Evolutionary conservation across 2,329 filamentous ascomycete genomes (phyloP).

Genomic region (Fusarium sambucinum): DNA sequence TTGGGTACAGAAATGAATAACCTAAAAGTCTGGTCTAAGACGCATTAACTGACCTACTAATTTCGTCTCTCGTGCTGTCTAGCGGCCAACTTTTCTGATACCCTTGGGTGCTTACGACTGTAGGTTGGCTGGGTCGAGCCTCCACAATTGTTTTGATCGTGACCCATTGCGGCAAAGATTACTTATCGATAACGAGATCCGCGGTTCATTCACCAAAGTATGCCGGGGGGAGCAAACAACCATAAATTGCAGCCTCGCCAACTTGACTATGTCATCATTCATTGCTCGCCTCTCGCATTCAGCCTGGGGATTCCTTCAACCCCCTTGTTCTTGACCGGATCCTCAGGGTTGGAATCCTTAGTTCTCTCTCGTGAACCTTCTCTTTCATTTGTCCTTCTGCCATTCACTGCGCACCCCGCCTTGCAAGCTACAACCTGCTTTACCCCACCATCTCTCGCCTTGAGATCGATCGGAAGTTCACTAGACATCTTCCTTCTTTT

Average conservation of each 20-base stretch:
- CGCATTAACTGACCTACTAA: background rate
- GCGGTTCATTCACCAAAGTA: constrained; percentile 29
- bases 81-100: background rate
- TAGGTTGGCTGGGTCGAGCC: background rate
- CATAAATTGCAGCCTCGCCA: constrained; percentile 47
- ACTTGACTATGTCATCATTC: constrained; percentile 43
- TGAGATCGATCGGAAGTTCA: constrained; percentile 11
- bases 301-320: constrained; percentile 29
- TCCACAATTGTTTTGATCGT: constrained; percentile 7
- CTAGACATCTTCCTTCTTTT: background rate
- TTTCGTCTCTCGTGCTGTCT: background rate
- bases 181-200: constrained; percentile 41
- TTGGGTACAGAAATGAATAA: background rate
- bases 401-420: constrained; percentile 28
- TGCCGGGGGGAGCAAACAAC: constrained; percentile 21
- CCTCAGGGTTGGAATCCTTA: constrained; percentile 25
- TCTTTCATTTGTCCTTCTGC: constrained; percentile 3
- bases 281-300: constrained; percentile 31
- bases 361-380: background rate
- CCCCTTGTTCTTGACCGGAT: constrained; percentile 23
- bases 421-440: constrained; percentile 24
- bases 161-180: constrained; percentile 25
- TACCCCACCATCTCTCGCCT: constrained; percentile 38
- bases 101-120: background rate
- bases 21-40: background rate